Base-by-base conservation (phyloP, 2,329 filamentous ascomycete species). In the Venturia asperata region DNA sequence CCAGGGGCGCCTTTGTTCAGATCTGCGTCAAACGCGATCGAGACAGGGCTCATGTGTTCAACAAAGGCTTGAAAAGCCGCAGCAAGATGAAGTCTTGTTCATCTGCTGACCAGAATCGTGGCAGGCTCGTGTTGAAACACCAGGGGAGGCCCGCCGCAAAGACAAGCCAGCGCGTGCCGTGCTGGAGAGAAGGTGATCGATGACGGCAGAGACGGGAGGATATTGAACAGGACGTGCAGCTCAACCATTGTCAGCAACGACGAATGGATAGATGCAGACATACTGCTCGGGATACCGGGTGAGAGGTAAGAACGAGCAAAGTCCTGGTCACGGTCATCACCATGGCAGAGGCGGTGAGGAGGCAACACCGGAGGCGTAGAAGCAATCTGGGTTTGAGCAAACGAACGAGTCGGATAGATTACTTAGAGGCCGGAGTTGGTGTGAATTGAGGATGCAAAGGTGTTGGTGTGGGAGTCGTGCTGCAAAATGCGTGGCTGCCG, bases 1-100 rank as follows among this genome's bases (percentile, higher is more conserved):
- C 52, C 52, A 58, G 52, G 52, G 52, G 52, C 52, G 52, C 30
- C 52, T 58, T 58, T 58, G 52, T 34, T 58, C 52, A 58, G 52
- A 58, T 58, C 52, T 58, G 52, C 52, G 52, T 37, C 52, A 37
- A 58, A 10, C n/a, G 15, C 52, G 52, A 58, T 58, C 52, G 52
- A 58, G 52, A 58, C 52, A n/a, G 30, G 52, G 9, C 52, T 37
- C 27, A 58, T 37, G 27, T 58, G 52, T 58, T 37, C 52, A 58
- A 58, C 52, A 58, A 37, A 37, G 52, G 52, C 60, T 61, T 42
- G 60, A 43, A 42, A 61, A 9, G 21, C 21, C 21, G 58, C 58
- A 43, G 15, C 34, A 15, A 61, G 58, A 61, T 30, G 58, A 24
- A 37, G 27, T 58, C 52, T 58, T 37, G 30, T 37, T 58, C 27